Evolutionary conservation across 306 rosid genomes (phyloP).

Genomic region (Acacia melanoxylon): DNA sequence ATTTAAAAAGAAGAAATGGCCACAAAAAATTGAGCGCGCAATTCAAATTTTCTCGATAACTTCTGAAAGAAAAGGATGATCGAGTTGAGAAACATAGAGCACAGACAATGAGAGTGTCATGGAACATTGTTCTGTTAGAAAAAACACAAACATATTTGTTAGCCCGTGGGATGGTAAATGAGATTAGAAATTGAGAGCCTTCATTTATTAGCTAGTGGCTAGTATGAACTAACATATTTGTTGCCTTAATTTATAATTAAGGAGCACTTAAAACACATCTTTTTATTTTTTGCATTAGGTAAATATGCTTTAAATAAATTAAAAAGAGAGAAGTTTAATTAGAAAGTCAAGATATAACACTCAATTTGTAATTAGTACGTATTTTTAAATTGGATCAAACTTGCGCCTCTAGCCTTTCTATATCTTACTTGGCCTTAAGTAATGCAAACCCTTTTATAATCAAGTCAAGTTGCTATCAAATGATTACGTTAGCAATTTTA

Average conservation of each 20-base stretch:
- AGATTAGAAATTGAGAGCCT: neutral
- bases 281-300: neutral
- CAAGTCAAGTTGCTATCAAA: neutral
- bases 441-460: neutral
- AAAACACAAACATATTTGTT: neutral
- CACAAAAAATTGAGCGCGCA: neutral
- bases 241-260: neutral
- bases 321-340: neutral
- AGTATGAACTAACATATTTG: no score
- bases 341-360: neutral
- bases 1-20: neutral
- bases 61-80: neutral
- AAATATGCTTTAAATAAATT: neutral
- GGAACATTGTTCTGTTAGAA: neutral
- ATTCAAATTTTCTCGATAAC: neutral
- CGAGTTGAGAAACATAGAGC: neutral
- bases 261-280: neutral
- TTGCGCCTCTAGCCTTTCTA: neutral
- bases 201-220: neutral
- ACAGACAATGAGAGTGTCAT: neutral
- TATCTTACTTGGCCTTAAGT: neutral
- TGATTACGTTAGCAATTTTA: neutral
- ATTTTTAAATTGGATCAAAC: neutral
- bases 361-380: neutral
- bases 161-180: neutral